Evolutionary conservation across 495 filamentous ascomycete species (phyloP).

Genomic region (Xylaria intraflava): DNA sequence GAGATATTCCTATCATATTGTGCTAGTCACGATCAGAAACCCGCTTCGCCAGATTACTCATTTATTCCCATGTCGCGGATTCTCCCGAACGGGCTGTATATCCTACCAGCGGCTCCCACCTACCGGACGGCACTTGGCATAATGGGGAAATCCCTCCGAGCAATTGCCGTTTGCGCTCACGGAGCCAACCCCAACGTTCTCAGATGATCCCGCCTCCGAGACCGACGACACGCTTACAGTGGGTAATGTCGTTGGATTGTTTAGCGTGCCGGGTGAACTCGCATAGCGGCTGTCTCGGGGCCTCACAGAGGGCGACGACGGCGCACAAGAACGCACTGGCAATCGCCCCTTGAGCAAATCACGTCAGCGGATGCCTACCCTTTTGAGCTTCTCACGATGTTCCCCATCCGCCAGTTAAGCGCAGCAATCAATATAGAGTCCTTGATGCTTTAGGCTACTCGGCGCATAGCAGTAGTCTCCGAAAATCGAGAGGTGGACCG

Average conservation of each 20-base stretch:
- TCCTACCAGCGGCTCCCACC: too few species aligned
- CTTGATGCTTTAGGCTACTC: background rate
- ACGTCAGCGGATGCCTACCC: background rate
- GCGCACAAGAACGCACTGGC: background rate
- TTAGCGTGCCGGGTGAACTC: background rate
- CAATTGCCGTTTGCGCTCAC: slow-evolving; percentile 27
- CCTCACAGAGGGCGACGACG: background rate
- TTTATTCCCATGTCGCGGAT: too few species aligned
- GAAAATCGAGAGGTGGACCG: background rate
- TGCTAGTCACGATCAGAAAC: too few species aligned
- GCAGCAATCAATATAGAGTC: background rate
- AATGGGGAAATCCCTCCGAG: slow-evolving; percentile 25
- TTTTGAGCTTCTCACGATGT: background rate
- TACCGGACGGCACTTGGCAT: slow-evolving; percentile 13
- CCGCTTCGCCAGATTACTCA: too few species aligned
- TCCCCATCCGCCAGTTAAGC: background rate
- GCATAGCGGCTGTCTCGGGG: background rate
- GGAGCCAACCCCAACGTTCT: slow-evolving; percentile 15
- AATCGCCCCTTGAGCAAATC: background rate
- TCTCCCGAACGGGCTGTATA: too few species aligned
- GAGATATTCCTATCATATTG: too few species aligned
- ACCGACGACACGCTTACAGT: background rate
- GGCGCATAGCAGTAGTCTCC: background rate
- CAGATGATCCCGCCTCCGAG: slow-evolving; percentile 7
- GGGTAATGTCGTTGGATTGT: background rate